Percentiles rank a stretch among this genome's conserved stretches.
Conservation (phyloP, 1,139 yeast genomes). For the Geotrichum phurueaensis region DNA sequence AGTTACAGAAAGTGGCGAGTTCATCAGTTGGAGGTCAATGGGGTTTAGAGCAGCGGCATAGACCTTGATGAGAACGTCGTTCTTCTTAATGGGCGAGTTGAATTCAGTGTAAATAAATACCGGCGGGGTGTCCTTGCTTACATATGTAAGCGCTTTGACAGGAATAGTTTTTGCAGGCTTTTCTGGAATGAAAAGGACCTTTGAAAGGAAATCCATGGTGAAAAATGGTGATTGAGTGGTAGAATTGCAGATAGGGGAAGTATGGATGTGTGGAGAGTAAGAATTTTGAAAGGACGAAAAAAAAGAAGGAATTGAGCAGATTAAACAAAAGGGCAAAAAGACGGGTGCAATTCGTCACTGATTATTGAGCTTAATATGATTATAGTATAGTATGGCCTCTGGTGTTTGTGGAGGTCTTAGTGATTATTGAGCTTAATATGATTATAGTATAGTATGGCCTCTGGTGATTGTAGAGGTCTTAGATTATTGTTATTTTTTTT, state of each 20-base stretch:
- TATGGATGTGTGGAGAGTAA: constrained; percentile 5
- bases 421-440: too few species aligned
- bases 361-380: too few species aligned
- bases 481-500: too few species aligned
- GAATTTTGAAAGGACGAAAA: not conserved
- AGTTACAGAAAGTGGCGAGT: constrained; percentile 36
- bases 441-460: too few species aligned
- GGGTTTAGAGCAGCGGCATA: constrained; percentile 62
- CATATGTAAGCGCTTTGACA: constrained; percentile 26
- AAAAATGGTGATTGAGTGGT: not conserved
- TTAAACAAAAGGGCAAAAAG: not conserved
- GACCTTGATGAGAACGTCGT: constrained; percentile 53
- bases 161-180: constrained; percentile 14
- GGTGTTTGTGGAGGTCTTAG: too few species aligned
- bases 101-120: constrained; percentile 38
- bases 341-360: too few species aligned
- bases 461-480: too few species aligned
- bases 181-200: constrained; percentile 17
- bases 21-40: constrained; percentile 51
- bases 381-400: too few species aligned
- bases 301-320: not conserved
- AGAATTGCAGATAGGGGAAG: not conserved
- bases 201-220: constrained; percentile 14
- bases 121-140: constrained; percentile 24
- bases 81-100: constrained; percentile 40